Evolutionary conservation across 768 basidiomycete species (phyloP).

Genomic region (Pisolithus orientalis): DNA sequence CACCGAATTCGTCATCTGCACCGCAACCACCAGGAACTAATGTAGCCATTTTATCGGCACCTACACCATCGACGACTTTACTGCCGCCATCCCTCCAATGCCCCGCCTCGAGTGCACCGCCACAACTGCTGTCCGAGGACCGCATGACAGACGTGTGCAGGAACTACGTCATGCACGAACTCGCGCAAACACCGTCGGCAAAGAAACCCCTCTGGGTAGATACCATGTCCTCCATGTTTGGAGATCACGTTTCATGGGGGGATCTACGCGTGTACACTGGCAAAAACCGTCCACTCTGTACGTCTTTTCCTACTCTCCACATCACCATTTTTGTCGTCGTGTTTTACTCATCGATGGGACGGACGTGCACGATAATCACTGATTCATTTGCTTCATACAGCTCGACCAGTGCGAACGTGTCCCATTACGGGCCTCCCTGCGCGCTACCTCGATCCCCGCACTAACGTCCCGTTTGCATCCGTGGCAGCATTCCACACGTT

Average conservation of each 20-base stretch:
- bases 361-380: not conserved
- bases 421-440: constrained; percentile 76
- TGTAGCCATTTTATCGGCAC: not conserved
- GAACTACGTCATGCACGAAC: constrained; percentile 69
- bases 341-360: not conserved
- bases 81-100: not conserved
- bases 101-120: constrained; percentile 6
- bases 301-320: constrained; percentile 10
- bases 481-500: constrained; percentile 58
- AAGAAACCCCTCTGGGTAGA: constrained; percentile 58
- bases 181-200: constrained; percentile 37
- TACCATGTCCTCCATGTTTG: constrained; percentile 81
- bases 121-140: constrained; percentile 13
- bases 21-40: not conserved
- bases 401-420: constrained; percentile 60
- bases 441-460: constrained; percentile 73
- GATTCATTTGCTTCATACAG: constrained; percentile 29
- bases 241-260: constrained; percentile 79
- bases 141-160: constrained; percentile 49
- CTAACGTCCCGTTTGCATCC: constrained; percentile 75
- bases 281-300: constrained; percentile 62
- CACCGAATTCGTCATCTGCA: not conserved
- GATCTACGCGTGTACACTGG: constrained; percentile 57
- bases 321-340: not conserved
- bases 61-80: not conserved